These are phyloP conservation scores for Pyrrhoderma lamaoense DNA, from an alignment of 1,284 basidiomycete genomes.

Conservation along the genomic window DNA sequence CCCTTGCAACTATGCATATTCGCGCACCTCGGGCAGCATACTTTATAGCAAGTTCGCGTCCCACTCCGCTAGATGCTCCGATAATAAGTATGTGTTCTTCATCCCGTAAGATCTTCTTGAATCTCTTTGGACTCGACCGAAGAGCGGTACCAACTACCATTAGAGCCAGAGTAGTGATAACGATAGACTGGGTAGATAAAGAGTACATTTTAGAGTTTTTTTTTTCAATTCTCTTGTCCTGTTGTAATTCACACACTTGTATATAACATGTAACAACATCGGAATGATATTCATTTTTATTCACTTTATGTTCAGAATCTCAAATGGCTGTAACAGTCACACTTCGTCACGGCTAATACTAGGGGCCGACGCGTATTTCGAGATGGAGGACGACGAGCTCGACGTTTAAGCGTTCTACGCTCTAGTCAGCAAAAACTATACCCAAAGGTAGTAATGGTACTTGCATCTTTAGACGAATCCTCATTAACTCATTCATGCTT, in stretches of 20 bases:
- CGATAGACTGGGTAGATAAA: too few relatives aligned
- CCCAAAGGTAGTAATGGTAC: background rate
- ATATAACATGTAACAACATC: too few relatives aligned
- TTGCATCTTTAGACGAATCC: too few relatives aligned
- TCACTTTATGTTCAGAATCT: too few relatives aligned
- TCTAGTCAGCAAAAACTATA: constrained; percentile 4
- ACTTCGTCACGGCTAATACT: too few relatives aligned
- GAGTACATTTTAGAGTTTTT: too few relatives aligned
- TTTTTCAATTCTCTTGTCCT: too few relatives aligned
- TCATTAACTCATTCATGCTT: too few relatives aligned
- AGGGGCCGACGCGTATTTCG: constrained; percentile 8
- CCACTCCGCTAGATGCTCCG: constrained; percentile 82
- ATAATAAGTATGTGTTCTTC: constrained; percentile 72
- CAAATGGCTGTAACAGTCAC: too few relatives aligned
- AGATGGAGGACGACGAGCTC: constrained; percentile 2
- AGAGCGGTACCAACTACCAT: background rate
- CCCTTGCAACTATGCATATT: constrained; percentile 73
- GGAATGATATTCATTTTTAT: too few relatives aligned
- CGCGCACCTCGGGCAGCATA: constrained; percentile 72
- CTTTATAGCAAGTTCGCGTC: constrained; percentile 60
- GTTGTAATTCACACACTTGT: too few relatives aligned
- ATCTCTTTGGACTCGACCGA: background rate
- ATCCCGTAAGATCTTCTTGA: constrained; percentile 27
- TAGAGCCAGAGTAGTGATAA: background rate
- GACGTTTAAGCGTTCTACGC: constrained; percentile 6